phyloP scores from a whole-genome alignment of 257 asterid species.

The Linaria vulgaris region DNA sequence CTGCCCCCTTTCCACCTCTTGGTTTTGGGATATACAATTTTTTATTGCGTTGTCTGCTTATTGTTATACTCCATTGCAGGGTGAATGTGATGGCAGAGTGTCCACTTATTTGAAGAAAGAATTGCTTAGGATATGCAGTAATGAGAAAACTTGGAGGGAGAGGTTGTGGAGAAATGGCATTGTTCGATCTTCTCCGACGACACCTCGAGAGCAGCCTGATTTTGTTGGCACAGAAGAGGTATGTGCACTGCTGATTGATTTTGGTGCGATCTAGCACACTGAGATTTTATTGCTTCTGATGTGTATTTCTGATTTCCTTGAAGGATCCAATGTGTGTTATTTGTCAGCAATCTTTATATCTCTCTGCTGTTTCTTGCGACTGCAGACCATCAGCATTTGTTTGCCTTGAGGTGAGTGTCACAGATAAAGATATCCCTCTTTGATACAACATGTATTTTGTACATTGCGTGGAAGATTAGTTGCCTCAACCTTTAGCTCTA shows the following conservation, averaged over 20 bases:
- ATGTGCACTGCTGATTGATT: conserved; percentile 22
- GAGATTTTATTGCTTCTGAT: conserved; percentile 31
- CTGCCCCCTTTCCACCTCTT: background rate
- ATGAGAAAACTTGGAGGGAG: conserved; percentile 84
- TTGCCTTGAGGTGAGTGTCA: conserved; percentile 79
- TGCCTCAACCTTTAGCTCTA: conserved; percentile 8
- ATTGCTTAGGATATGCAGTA: conserved; percentile 60
- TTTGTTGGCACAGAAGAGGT: conserved; percentile 91
- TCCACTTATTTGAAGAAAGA: conserved; percentile 64
- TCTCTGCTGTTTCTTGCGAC: conserved; percentile 83
- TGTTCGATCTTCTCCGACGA: conserved; percentile 61
- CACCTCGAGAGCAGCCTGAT: conserved; percentile 66
- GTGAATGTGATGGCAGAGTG: conserved; percentile 56
- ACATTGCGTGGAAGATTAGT: background rate
- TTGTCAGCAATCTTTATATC: conserved; percentile 82
- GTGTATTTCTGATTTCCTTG: conserved; percentile 32
- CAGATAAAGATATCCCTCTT: background rate
- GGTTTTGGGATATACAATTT: background rate
- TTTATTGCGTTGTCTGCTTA: conserved; percentile 22
- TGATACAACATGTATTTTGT: conserved; percentile 12
- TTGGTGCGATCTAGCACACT: conserved; percentile 11
- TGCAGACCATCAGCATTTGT: conserved; percentile 83
- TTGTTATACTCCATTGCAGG: conserved; percentile 45
- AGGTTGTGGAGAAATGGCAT: conserved; percentile 81
- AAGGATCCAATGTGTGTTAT: conserved; percentile 89